Evolutionary conservation across 306 rosid species (phyloP).

Genomic region (Sechiopsis laciniata): DNA sequence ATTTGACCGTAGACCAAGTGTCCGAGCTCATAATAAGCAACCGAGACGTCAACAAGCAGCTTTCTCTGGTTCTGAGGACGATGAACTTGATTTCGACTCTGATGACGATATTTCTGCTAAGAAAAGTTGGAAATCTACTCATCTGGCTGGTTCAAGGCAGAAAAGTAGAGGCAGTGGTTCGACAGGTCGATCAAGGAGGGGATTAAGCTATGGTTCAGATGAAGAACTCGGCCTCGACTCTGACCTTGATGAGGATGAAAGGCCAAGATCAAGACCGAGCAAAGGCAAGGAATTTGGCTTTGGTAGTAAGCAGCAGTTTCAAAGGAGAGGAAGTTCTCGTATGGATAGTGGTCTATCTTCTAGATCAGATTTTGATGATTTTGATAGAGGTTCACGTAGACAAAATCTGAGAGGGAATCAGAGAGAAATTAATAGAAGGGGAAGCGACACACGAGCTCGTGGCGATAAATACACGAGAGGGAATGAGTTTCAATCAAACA

Average conservation of each 20-base stretch:
- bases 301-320: slow-evolving; percentile 35
- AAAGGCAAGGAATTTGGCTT: slow-evolving; percentile 30
- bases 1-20: slow-evolving; percentile 25
- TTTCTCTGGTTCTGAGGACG: slow-evolving; percentile 54
- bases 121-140: slow-evolving; percentile 62
- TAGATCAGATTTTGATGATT: slow-evolving; percentile 34
- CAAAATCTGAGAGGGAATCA: slow-evolving; percentile 22
- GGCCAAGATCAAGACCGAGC: slow-evolving; percentile 36
- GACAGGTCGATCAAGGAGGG: slow-evolving; percentile 43
- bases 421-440: slow-evolving; percentile 18
- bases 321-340: slow-evolving; percentile 26
- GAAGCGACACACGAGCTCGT: slow-evolving; percentile 19
- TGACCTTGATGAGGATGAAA: slow-evolving; percentile 29
- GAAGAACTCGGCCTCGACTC: slow-evolving; percentile 54
- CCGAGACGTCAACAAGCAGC: slow-evolving; percentile 30
- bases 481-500: slow-evolving; percentile 32
- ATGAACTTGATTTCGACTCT: slow-evolving; percentile 44
- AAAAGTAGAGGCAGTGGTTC: slow-evolving; percentile 41
- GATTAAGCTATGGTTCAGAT: slow-evolving; percentile 76
- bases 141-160: slow-evolving; percentile 41
- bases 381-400: slow-evolving; percentile 22
- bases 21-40: slow-evolving; percentile 34
- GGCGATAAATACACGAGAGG: slow-evolving; percentile 29
- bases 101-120: slow-evolving; percentile 31
- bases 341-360: slow-evolving; percentile 24